phyloP scores from a whole-genome alignment of 2,329 filamentous ascomycete genomes.

The Xylaria sp. region DNA sequence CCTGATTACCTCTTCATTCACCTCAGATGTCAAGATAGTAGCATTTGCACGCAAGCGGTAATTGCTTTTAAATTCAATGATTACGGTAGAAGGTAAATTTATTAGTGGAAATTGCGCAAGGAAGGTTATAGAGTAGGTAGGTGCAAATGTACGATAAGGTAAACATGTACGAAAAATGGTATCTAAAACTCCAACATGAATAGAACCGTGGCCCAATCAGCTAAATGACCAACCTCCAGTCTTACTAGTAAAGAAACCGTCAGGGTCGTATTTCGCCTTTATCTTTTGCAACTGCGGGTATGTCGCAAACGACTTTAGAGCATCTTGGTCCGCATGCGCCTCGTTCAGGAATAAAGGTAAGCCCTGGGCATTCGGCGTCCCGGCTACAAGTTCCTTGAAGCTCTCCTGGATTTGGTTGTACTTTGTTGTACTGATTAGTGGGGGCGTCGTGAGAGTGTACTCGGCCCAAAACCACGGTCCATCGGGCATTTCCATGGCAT shows the following conservation, averaged over 20 bases:
- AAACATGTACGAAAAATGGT: constrained; percentile 4
- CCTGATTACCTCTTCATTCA: too few species aligned
- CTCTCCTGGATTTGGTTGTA: constrained; percentile 31
- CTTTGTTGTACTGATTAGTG: constrained; percentile 10
- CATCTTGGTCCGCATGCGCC: constrained; percentile 25
- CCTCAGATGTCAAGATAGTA: too few species aligned
- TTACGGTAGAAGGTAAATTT: neutral
- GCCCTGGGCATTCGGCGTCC: constrained; percentile 29
- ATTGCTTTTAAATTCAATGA: neutral
- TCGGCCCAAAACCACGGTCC: constrained; percentile 35
- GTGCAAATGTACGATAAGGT: neutral
- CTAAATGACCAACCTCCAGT: constrained; percentile 32
- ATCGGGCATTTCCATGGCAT: constrained; percentile 33
- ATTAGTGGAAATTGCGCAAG: neutral
- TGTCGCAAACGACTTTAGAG: constrained; percentile 28
- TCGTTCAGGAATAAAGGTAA: constrained; percentile 31
- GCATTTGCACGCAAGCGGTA: too few species aligned
- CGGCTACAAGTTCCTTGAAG: constrained; percentile 28
- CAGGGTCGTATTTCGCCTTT: constrained; percentile 31
- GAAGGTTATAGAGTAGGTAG: neutral
- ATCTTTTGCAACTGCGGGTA: constrained; percentile 20
- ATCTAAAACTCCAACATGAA: neutral
- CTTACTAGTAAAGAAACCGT: constrained; percentile 26
- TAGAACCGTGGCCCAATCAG: neutral
- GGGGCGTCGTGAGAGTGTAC: constrained; percentile 28